A percentile compares a stretch with the other conserved stretches of the same genome.
Evolutionary conservation across 1,284 basidiomycete species (phyloP).

Genomic region (Papiliotrema fonsecae): DNA sequence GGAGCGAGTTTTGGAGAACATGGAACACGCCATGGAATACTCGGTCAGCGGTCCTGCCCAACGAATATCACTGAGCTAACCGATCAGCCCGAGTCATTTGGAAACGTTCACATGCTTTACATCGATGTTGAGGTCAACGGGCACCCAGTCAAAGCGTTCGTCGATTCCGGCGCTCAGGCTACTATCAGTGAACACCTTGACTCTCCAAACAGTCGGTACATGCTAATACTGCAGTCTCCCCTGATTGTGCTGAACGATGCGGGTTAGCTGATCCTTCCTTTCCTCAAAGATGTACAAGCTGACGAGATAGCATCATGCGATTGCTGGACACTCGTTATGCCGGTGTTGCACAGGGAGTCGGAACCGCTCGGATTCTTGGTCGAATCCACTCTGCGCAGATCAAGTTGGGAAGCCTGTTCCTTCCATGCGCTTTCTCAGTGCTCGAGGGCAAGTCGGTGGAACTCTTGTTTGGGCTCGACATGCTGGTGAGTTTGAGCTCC

Average conservation of each 20-base stretch:
- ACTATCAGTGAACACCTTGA: constrained; percentile 72
- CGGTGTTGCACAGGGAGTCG: constrained; percentile 91
- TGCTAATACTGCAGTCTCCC: constrained; percentile 70
- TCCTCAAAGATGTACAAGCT: not conserved
- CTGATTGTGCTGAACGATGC: constrained; percentile 87
- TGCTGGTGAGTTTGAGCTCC: constrained; percentile 56
- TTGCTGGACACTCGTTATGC: constrained; percentile 81
- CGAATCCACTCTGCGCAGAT: constrained; percentile 90
- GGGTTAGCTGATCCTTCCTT: constrained; percentile 59
- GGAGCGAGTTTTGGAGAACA: constrained; percentile 83
- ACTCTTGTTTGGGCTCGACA: constrained; percentile 91
- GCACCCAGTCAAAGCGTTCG: constrained; percentile 86
- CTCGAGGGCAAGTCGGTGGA: constrained; percentile 94
- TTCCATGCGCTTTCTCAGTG: constrained; percentile 91
- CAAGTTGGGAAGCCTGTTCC: constrained; percentile 72
- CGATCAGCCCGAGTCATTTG: constrained; percentile 82
- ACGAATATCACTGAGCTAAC: constrained; percentile 1
- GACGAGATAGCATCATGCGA: constrained; percentile 72
- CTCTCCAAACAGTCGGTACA: not conserved
- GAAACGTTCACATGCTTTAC: constrained; percentile 89
- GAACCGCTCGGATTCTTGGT: constrained; percentile 90
- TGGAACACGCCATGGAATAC: constrained; percentile 86
- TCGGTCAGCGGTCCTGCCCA: constrained; percentile 53
- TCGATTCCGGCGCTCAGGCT: constrained; percentile 93
- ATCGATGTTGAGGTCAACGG: constrained; percentile 82